Percentiles rank a stretch among this genome's conserved stretches.
phyloP scores from a whole-genome alignment of 306 rosid genomes.

The Oemleria cerasiformis region DNA sequence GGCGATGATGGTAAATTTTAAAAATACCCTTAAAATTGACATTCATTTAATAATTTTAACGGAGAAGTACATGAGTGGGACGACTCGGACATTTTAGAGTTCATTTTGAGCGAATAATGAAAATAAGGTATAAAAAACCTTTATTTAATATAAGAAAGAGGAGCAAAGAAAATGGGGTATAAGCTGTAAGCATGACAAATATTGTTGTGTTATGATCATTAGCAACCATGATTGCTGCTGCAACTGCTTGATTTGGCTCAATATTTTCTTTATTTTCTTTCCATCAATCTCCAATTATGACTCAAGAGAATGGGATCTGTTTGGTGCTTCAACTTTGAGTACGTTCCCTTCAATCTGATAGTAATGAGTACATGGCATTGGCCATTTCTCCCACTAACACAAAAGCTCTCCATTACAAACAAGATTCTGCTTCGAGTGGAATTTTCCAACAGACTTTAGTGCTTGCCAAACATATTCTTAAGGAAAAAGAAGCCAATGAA shows the following conservation, averaged over 20 bases:
- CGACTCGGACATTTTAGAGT: too few species aligned
- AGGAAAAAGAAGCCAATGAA: neutral
- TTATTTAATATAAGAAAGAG: conserved; percentile 4
- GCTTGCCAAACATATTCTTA: neutral
- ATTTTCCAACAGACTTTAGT: conserved; percentile 8
- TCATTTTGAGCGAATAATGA: too few species aligned
- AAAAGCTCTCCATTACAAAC: conserved; percentile 16
- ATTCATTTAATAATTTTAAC: too few species aligned
- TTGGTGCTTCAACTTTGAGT: conserved; percentile 39
- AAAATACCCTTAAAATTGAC: too few species aligned
- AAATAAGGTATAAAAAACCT: too few species aligned
- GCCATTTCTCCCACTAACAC: neutral
- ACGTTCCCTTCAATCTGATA: conserved; percentile 31
- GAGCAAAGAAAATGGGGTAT: conserved; percentile 15
- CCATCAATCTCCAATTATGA: conserved; percentile 28
- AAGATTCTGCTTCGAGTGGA: conserved; percentile 30
- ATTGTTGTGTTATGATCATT: conserved; percentile 16
- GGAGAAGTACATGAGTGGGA: too few species aligned
- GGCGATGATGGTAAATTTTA: too few species aligned
- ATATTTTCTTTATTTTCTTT: neutral
- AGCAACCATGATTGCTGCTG: conserved; percentile 19
- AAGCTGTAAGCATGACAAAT: conserved; percentile 11
- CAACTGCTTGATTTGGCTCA: conserved; percentile 9
- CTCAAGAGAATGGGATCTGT: conserved; percentile 20
- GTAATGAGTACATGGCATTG: conserved; percentile 16